Base-by-base conservation (phyloP, 2,329 filamentous ascomycete species). In the Myriosclerotinia curreyana region DNA sequence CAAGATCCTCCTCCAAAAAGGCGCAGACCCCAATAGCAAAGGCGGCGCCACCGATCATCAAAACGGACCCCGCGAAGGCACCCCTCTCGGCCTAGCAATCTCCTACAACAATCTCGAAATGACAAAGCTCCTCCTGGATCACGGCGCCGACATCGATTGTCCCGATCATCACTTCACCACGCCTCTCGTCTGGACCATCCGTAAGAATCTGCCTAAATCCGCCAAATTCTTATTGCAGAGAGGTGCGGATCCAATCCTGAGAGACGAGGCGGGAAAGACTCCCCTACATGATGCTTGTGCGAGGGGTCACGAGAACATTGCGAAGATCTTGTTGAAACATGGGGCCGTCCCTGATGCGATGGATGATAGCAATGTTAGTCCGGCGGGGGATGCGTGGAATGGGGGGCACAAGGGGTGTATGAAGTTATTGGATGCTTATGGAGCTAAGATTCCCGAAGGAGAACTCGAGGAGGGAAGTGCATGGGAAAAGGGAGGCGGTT, bases 201-300 rank as follows among this genome's bases (percentile, higher is more conserved):
- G 54, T 8, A 60, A 64, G 14, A 52, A 60, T 38, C 38, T 60
- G 3, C 62, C 62, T 1, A 60, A 60, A 38, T 60, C 55, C 1
- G 48, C 62, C 0, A 64, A 61, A 28, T 64, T 64, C 12, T 50
- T 77, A 67, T 52, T 68, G 62, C 54, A 61, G 34, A 22, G 51
- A 12, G 63, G 63, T 6, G 56, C 58, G 5, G 63, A 64, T 62
- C 63, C 63, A n/a, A 54, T 61, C 0, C 34, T 62, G 0, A 36
- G 62, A 28, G 63, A 64, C 28, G 50, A 40, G 3, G 58, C 50
- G 22, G 63, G 63, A 1, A 64, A 62, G 14, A 64, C 63, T 14
- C 56, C 63, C 3, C 20, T 64, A 3, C 63, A 64, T 31, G 58
- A 54, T 50, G 63, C 63, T 7, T 64, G 54, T 25, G 62, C 55